These are phyloP conservation scores for Salix koriyanagi DNA, from an alignment of 345 rosid genomes.

Conservation along the genomic window DNA sequence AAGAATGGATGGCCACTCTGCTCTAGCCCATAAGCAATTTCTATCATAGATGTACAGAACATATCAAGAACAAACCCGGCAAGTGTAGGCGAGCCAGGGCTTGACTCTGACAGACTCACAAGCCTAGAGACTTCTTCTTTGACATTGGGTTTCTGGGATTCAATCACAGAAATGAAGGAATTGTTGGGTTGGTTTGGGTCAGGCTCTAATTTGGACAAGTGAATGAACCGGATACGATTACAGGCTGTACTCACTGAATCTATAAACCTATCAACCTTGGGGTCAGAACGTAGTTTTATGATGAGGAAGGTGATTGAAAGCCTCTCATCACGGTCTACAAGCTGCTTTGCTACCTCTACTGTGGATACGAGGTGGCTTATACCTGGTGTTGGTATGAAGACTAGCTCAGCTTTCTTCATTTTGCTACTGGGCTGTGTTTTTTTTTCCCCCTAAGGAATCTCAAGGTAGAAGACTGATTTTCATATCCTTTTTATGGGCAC, in stretches of 20 bases:
- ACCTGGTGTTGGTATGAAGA: background rate
- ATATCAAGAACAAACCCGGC: too few relatives aligned
- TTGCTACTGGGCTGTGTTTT: background rate
- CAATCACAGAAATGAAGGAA: background rate
- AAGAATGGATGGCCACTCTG: constrained; percentile 5
- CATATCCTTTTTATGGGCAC: too few relatives aligned
- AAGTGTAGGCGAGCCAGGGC: too few relatives aligned
- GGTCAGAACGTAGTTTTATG: background rate
- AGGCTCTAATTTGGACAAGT: background rate
- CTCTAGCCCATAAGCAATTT: constrained; percentile 9
- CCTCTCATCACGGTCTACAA: background rate
- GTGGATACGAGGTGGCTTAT: background rate
- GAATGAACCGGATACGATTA: background rate
- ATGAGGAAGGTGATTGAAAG: background rate
- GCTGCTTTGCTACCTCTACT: background rate
- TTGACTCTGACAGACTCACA: too few relatives aligned
- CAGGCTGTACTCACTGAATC: background rate
- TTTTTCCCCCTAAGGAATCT: too few relatives aligned
- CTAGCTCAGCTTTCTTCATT: background rate
- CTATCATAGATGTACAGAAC: background rate
- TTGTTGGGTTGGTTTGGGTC: background rate
- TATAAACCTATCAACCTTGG: background rate
- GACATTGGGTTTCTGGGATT: too few relatives aligned
- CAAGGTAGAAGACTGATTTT: too few relatives aligned
- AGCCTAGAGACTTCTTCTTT: too few relatives aligned